Evolutionary conservation across 352 stramenopile species (phyloP).

Genomic region (Phytophthora chlamydospora): DNA sequence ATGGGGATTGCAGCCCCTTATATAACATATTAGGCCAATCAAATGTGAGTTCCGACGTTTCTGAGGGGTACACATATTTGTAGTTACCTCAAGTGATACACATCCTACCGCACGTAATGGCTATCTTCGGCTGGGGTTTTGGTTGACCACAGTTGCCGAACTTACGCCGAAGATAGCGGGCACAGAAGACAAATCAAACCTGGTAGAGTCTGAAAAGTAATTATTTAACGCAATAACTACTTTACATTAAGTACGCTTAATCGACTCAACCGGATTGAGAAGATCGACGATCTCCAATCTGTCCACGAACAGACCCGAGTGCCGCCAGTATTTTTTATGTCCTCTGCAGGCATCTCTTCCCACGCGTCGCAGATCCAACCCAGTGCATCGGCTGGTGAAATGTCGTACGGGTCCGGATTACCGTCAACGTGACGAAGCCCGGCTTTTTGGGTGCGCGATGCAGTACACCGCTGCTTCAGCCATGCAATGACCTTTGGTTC

Average conservation of each 20-base stretch:
- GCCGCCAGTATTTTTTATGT: conserved; percentile 10
- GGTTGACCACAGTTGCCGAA: too few species aligned
- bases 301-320: not conserved
- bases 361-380: conserved; percentile 4
- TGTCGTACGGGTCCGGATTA: conserved; percentile 8
- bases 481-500: conserved; percentile 3
- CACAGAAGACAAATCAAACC: conserved; percentile 12
- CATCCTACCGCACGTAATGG: too few species aligned
- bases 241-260: conserved; percentile 1
- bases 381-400: not conserved
- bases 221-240: not conserved
- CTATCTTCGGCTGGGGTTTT: too few species aligned
- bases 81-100: too few species aligned
- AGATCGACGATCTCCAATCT: not conserved
- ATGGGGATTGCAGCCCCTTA: too few species aligned
- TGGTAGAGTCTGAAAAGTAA: conserved; percentile 1
- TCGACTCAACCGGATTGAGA: not conserved
- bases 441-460: not conserved
- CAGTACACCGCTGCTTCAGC: not conserved
- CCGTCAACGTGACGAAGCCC: conserved; percentile 1
- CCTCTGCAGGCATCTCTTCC: conserved; percentile 5
- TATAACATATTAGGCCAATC: too few species aligned
- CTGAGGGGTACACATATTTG: too few species aligned
- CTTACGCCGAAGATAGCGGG: too few species aligned
- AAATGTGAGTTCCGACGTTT: too few species aligned